Base-by-base conservation (phyloP, 1,284 basidiomycete species). In the Inonotus hispidus region DNA sequence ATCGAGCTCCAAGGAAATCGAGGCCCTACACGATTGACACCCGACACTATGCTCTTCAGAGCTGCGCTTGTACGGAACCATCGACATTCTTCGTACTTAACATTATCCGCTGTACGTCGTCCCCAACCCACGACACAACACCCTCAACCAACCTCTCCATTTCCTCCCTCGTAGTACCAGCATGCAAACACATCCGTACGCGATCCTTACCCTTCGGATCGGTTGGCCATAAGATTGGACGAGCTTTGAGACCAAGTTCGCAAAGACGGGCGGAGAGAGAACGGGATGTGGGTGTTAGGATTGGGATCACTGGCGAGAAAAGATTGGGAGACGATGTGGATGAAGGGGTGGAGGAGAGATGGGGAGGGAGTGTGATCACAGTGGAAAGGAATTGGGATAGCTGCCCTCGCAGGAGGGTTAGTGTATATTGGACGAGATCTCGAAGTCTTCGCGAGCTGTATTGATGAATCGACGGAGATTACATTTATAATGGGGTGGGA, bases 121-220 rank as follows among this genome's bases (percentile, higher is more conserved):
- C 2, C 21, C 25, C 11, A 50, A 79, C 79, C 85, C 86, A 88
- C n/a, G 70, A 70, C 0, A 82, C 66, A 49, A 82, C 72, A 0
- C 77, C 81, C 1, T 70, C 62, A 0, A 84, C 79, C 19, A 93
- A 72, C 25, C 71, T 69, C 49, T 84, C 80, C 0, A 95, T 78
- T 43, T 95, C 85, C 55, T 77, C 77, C 27, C 66, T 68, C 29
- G 85, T 84, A 65, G 94, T 92, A 1, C 79, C 81, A 0, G 92
- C 83, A 71, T 94, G 92, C 41, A 95, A 70, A 72, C 93, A 96
- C 21, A 95, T 82, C 0, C 93, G 75, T 4, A 95, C 85, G n/a
- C 93, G 82, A 58, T 93, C 89, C 59, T 82, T 80, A 10, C 90
- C 92, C 63, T 85, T 87, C 0, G 92, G 90, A 0, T 95, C 93